These are phyloP conservation scores for Scheffersomyces titani DNA, from an alignment of 1,139 yeast genomes.

Conservation along the genomic window DNA sequence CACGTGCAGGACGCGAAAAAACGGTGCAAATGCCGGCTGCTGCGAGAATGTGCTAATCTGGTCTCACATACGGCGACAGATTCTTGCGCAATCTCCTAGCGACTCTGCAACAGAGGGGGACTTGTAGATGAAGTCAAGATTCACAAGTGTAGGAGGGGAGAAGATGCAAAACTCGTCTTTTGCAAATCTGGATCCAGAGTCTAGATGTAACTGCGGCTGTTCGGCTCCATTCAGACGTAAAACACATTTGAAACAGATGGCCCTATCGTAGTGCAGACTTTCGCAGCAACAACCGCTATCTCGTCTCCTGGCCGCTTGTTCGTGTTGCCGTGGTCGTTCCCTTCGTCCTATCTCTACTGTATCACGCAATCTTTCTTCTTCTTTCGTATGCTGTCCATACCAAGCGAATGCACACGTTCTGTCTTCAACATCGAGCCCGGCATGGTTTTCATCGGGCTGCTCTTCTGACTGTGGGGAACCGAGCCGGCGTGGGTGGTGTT, in stretches of 20 bases:
- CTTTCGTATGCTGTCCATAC: background rate
- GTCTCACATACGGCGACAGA: background rate
- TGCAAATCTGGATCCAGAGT: background rate
- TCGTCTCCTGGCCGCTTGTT: background rate
- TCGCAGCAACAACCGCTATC: background rate
- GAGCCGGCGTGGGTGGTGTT: background rate
- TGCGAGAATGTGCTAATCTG: background rate
- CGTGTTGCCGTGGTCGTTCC: background rate
- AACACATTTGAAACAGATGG: background rate
- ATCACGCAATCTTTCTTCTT: constrained; percentile 36
- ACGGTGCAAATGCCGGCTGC: background rate
- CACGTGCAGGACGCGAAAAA: background rate
- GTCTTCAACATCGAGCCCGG: background rate
- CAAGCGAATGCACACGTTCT: background rate
- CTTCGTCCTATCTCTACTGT: constrained; percentile 1
- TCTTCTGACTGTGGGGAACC: background rate
- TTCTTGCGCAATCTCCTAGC: background rate
- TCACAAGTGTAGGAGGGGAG: background rate
- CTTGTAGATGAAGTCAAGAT: background rate
- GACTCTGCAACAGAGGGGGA: background rate
- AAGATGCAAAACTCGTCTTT: background rate
- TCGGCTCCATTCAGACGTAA: background rate
- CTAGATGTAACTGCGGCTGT: background rate
- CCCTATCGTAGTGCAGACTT: background rate
- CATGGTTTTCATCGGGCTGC: background rate